Base-by-base conservation (phyloP, 768 basidiomycete species). In the Tylopilus vinaceipallidus region DNA sequence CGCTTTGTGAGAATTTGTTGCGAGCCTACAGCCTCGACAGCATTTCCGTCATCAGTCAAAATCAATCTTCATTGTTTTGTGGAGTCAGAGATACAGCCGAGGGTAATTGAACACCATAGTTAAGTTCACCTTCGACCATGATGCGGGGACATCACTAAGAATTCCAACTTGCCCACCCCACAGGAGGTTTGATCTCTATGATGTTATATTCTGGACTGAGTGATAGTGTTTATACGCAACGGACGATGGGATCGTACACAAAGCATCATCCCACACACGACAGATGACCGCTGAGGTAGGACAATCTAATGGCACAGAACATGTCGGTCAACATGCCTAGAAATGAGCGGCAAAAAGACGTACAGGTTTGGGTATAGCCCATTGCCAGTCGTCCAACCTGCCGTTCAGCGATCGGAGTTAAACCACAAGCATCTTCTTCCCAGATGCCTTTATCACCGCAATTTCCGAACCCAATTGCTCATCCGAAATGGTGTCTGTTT, bases 101-200 rank as follows among this genome's bases (percentile, higher is more conserved):
- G 3, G 69, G 66, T 40, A 71, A 19, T 44, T 67, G 67, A 10
- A 57, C 54, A 14, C 69, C 71, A 19, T 60, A 59, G 19, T 61
- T 59, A 13, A 54, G 42, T 49, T 69, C 64, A 17, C 63, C 71
- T 9, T 67, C 63, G 19, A 74, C 57, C 16, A 64, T 65, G n/a
- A n/a, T n/a, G n/a, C n/a, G 72, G 70, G 14, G 57, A 52, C 70
- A 73, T 70, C 3, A 68, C 55, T 23, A 56, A 19, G 54, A 83
- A 80, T 55, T 81, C 79, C 58, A 83, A 80, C 53, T 77, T 71
- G 33, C 71, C 64, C 27, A 84, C 58, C 79, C 13, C 75, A 69
- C 17, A 83, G 54, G 66, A 84, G 75, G 71, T 52, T 84, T 82
- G 3, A 83, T 57, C 57, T 84, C 80, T 20, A 73, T 54, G 3